A percentile compares a stretch with the other conserved stretches of the same genome.
These are phyloP conservation scores for Amanita exitialis DNA, from an alignment of 768 basidiomycete genomes.

Conservation along the genomic window DNA sequence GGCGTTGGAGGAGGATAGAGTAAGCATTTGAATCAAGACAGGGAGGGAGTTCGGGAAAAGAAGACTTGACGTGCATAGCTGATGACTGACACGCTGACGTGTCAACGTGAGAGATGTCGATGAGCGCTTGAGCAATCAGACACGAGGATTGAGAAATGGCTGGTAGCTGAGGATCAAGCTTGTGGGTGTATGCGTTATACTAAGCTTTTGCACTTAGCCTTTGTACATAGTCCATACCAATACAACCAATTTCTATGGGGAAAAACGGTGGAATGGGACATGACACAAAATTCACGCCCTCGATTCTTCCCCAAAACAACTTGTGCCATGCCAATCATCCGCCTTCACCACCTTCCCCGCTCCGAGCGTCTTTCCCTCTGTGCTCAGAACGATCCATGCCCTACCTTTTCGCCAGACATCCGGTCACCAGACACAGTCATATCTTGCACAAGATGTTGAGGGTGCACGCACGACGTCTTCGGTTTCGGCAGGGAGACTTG, in stretches of 20 bases:
- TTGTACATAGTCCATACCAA: too few species aligned
- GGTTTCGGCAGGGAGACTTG: conserved; percentile 81
- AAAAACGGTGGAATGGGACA: too few species aligned
- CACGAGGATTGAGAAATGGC: too few species aligned
- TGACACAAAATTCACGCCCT: too few species aligned
- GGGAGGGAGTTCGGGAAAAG: conserved; percentile 41
- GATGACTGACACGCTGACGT: not conserved
- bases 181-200: too few species aligned
- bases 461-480: conserved; percentile 55
- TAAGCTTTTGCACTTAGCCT: too few species aligned
- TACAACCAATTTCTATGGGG: too few species aligned
- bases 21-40: conserved; percentile 44
- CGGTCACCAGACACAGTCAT: conserved; percentile 69
- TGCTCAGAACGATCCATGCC: conserved; percentile 69
- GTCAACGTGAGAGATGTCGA: too few species aligned
- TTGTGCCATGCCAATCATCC: conserved; percentile 62
- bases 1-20: conserved; percentile 41
- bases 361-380: conserved; percentile 40
- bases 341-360: conserved; percentile 26
- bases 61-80: conserved; percentile 47
- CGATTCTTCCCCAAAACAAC: conserved; percentile 69
- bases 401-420: conserved; percentile 60
- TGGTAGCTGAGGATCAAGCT: too few species aligned
- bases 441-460: conserved; percentile 51
- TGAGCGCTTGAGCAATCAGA: too few species aligned